Evolutionary conservation across 495 filamentous ascomycete species (phyloP), one percentile per base, ranked within the genome.

Genomic region (Amniculicola lignicola): DNA sequence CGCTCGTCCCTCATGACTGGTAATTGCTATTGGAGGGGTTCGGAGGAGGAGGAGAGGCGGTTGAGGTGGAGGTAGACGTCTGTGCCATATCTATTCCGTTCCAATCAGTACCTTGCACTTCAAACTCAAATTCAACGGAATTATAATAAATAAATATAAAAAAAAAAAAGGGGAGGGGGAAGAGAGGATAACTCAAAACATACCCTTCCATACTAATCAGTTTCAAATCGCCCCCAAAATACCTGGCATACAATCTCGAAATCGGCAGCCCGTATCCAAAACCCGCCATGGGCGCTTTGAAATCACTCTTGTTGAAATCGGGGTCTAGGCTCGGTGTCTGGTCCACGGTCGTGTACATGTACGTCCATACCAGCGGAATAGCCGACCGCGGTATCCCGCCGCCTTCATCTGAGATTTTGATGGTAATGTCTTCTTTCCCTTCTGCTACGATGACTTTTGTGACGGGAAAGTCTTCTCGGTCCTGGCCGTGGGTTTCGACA

Each of bases 191-290:
- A 23, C 47, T 29, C 52, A 36, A 16, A 21, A 72, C 89, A 75
- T 76, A 96, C 93, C 93, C 93, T 76, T 98, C 93, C 93, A 98
- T 96, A 68, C 92, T 96, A 65, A 97, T 98, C 73, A 98, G 67
- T 68, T 96, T 97, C 59, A 98, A 70, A 70, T 98, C 93, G 36
- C 93, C 93, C 28, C 93, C 93, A 69, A 98, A 98, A 73, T 98
- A 98, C 54, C 93, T 77, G 48, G 93, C 94, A 68, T 98, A 98
- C 33, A 98, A 77, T 62, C 93, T 77, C 67, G 86, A 90, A 59
- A 98, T 95, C 0, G 93, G 93, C 56, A 98, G 68, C 14, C 93
- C 93, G 64, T 98, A 98, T 16, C 93, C 93, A 66, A 98, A 98
- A 1, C 93, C 93, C 42, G 93, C 93, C 93, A 98, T 98, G 2